Percentiles rank a stretch among this genome's conserved stretches.
Evolutionary conservation across 225 moss, liverwort and hornwort genomes (phyloP).

Genomic region (Physcomitrium patens): DNA sequence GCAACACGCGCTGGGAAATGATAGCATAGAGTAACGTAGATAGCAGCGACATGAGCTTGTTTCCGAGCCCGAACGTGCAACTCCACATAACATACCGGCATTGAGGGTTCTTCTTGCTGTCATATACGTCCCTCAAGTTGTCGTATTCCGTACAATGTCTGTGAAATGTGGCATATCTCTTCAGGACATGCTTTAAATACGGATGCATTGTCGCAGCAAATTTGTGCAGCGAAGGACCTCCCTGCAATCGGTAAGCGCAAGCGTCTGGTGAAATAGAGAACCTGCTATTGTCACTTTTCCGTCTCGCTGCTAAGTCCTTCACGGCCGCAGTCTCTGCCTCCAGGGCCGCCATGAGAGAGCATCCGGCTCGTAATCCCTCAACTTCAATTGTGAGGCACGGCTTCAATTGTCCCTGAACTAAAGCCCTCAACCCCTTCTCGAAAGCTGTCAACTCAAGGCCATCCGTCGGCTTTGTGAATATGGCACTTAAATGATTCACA

Average conservation of each 20-base stretch:
- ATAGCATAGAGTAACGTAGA: conserved; percentile 63
- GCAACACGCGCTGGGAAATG: conserved; percentile 69
- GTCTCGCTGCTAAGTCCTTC: neutral
- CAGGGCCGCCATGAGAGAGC: conserved; percentile 44
- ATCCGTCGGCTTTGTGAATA: neutral
- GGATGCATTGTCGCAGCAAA: conserved; percentile 46
- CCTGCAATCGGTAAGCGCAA: conserved; percentile 46
- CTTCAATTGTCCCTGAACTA: conserved; percentile 23
- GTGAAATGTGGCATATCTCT: conserved; percentile 52
- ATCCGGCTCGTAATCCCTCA: conserved; percentile 38
- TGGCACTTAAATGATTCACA: neutral
- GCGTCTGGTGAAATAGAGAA: neutral
- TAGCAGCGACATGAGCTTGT: conserved; percentile 70
- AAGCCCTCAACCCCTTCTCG: conserved; percentile 40
- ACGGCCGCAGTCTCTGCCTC: conserved; percentile 31
- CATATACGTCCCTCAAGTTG: conserved; percentile 26
- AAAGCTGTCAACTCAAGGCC: conserved; percentile 33
- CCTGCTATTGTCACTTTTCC: neutral
- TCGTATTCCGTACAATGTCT: conserved; percentile 44
- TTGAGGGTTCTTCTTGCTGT: conserved; percentile 24
- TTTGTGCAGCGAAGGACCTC: conserved; percentile 54
- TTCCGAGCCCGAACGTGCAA: conserved; percentile 74
- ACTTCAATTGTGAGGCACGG: conserved; percentile 44
- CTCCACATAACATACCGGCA: conserved; percentile 75
- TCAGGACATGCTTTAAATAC: conserved; percentile 48